Conservation (phyloP, 2,329 filamentous ascomycete species). For the Arthroderma sp. region DNA sequence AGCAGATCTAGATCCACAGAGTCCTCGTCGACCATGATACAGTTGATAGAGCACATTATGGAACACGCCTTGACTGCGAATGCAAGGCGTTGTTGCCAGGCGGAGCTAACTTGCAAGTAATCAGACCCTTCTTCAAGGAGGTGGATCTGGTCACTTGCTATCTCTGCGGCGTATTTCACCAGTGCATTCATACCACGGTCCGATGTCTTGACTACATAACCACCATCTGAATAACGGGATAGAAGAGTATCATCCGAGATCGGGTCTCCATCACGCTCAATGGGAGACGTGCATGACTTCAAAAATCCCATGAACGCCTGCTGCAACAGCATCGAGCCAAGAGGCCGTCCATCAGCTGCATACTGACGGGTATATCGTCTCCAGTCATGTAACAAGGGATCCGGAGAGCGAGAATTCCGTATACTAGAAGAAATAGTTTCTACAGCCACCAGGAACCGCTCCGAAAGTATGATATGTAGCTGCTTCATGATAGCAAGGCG, state of each 20-base stretch:
- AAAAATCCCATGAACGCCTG: slow-evolving; percentile 78
- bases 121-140: slow-evolving; percentile 81
- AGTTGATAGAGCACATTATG: slow-evolving; percentile 74
- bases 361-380: slow-evolving; percentile 77
- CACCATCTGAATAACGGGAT: slow-evolving; percentile 56
- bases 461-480: slow-evolving; percentile 63
- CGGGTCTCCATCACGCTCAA: slow-evolving; percentile 51
- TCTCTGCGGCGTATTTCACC: slow-evolving; percentile 50
- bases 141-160: slow-evolving; percentile 72
- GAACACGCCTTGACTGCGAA: slow-evolving; percentile 75
- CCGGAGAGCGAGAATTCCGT: slow-evolving; percentile 59
- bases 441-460: slow-evolving; percentile 70
- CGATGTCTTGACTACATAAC: slow-evolving; percentile 35
- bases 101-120: slow-evolving; percentile 73
- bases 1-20: slow-evolving; percentile 67
- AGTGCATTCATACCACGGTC: slow-evolving; percentile 23
- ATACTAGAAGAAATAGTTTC: slow-evolving; percentile 86
- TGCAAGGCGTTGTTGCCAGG: slow-evolving; percentile 75
- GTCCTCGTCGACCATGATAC: slow-evolving; percentile 68
- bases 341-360: slow-evolving; percentile 60
- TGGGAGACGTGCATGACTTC: slow-evolving; percentile 62
- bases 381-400: slow-evolving; percentile 66
- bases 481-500: slow-evolving; percentile 61
- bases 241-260: slow-evolving; percentile 55
- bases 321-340: slow-evolving; percentile 85